Evolutionary conservation across 129 eudicot species (phyloP), one percentile per base, ranked within the genome.

Genomic region (Logfia minima): DNA sequence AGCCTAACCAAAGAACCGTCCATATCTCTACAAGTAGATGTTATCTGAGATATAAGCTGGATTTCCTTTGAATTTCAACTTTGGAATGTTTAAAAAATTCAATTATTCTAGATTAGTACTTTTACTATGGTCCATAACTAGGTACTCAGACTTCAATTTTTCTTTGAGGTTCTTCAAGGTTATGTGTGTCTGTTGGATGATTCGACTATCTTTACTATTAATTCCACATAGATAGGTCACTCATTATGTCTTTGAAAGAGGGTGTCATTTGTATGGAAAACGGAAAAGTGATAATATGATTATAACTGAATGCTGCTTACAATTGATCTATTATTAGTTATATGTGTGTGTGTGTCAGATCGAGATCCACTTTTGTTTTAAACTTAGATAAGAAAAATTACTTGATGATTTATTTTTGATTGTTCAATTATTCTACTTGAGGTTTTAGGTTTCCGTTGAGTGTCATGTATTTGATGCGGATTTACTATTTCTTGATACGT

Each of bases 401-500:
- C n/a, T 14, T 48, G 17, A 48, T 48, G 55, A 1, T 48, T 13
- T 13, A 14, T 48, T 11, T 13, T 48, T 48, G n/a, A 48, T 48
- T 48, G 18, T 48, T 48, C 14, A 3, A 62, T 4, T 22, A 16
- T 62, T 62, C 31, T 9, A 61, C n/a, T 11, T 62, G 67, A 13
- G 24, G 67, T 29, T 62, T 62, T 6, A 62, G 11, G 35, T 22
- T 11, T 22, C 6, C 5, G 6, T 62, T 5, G n/a, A 62, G 67
- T 23, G 35, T 62, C 67, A 9, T 62, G 2, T 41, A 77, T 69
- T 18, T 55, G 68, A 68, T 69, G 76, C 13, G 26, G 58, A 17
- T 58, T 17, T 69, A 77, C 75, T 69, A 69, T 56, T 21, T 69
- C 61, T 78, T 69, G 45, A 41, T 17, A 78, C 21, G 19, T 59